Evolutionary conservation across 208 protist genomes (phyloP), one percentile per base, ranked within the genome.

Genomic region (Trypanosoma vivax): DNA sequence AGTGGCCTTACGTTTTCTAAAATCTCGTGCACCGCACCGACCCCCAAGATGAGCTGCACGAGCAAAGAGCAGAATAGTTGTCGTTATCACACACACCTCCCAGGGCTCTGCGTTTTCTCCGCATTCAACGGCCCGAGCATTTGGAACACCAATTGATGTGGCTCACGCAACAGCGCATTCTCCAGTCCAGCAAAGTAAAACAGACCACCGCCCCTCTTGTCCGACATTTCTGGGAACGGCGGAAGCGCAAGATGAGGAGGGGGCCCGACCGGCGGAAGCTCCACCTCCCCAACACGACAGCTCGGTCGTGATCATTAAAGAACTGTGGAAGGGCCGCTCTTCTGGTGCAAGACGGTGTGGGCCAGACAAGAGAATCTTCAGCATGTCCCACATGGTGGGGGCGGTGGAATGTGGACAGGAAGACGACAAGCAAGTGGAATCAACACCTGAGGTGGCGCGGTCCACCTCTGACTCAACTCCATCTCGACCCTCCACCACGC

Each of bases 71-170:
- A 92, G 45, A 24, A 92, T 54, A 13, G 70, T 68, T n/a, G 79
- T 92, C 11, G 81, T 86, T 23, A 89, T 64, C 18, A 79, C 70
- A 59, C 75, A 85, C 21, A 92, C 0, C 76, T 62, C 19, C 51
- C 76, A 47, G 79, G 77, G 65, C 69, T 72, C 33, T 73, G 66
- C 50, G 89, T 71, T 19, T 51, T 23, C 61, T 92, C 85, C 5
- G 80, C 74, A 64, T 87, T 77, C 24, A 88, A 46, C 9, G 73
- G 37, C n/a, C 60, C 70, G 18, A 92, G 45, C 38, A 79, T 68
- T 30, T 55, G 70, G 65, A 81, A 92, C 37, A 89, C 50, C 13
- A 92, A 69, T 45, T 78, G 71, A 52, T 87, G 76, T 21, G 84
- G 79, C 52, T 83, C 80, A 19, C 38, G 48, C 2, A 92, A 65